These are phyloP conservation scores for Didymella keratinophila DNA, from an alignment of 2,329 filamentous ascomycete species.

Conservation along the genomic window DNA sequence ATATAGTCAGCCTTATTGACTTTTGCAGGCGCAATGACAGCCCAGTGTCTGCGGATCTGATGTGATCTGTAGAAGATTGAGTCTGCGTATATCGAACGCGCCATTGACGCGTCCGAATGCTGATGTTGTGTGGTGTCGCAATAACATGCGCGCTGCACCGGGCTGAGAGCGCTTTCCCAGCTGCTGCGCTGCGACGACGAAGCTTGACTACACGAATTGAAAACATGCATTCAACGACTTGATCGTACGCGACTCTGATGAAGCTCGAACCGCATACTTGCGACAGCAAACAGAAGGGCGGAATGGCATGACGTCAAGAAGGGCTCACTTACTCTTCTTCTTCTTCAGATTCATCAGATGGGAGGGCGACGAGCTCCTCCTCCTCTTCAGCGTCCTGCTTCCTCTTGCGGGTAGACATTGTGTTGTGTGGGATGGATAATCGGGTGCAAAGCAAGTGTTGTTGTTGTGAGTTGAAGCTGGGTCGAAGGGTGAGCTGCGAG, in stretches of 20 bases:
- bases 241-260: constrained; percentile 33
- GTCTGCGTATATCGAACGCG: neutral
- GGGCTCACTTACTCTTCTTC: constrained; percentile 54
- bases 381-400: constrained; percentile 54
- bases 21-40: neutral
- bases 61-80: neutral
- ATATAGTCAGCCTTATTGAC: constrained; percentile 28
- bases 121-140: neutral
- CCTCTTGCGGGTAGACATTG: constrained; percentile 56
- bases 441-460: constrained; percentile 15
- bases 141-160: constrained; percentile 1
- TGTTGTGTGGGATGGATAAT: constrained; percentile 14
- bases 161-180: neutral
- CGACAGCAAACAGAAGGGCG: constrained; percentile 29
- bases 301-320: constrained; percentile 49
- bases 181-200: constrained; percentile 15
- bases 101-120: neutral
- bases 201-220: constrained; percentile 11
- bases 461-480: constrained; percentile 28
- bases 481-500: constrained; percentile 30
- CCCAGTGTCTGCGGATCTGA: neutral
- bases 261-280: constrained; percentile 27
- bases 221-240: constrained; percentile 21
- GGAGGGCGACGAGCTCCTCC: constrained; percentile 55
- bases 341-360: constrained; percentile 53